phyloP scores from a whole-genome alignment of 768 basidiomycete genomes.

The Collybia sp. region DNA sequence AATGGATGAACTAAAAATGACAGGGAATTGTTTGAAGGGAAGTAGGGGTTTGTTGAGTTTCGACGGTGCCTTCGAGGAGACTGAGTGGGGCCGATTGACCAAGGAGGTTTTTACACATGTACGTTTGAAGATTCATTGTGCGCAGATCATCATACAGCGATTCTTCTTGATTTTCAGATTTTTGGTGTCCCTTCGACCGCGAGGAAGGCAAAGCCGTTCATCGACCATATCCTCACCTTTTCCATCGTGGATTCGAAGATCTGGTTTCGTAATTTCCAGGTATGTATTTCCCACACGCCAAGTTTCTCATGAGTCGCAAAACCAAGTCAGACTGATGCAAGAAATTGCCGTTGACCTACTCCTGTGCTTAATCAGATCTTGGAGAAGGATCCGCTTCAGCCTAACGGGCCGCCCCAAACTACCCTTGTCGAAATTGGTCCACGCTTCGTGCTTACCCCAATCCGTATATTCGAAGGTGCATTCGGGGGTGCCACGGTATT shows the following conservation, averaged over 20 bases:
- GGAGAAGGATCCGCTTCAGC: constrained; percentile 89
- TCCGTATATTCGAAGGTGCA: constrained; percentile 96
- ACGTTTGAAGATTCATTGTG: constrained; percentile 22
- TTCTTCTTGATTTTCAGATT: constrained; percentile 49
- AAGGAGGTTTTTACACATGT: constrained; percentile 96
- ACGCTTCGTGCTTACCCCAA: constrained; percentile 94
- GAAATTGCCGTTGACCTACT: neutral
- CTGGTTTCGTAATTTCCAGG: constrained; percentile 99
- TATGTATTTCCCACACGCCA: constrained; percentile 24
- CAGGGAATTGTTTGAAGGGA: constrained; percentile 96
- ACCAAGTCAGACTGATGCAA: neutral
- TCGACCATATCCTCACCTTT: constrained; percentile 97
- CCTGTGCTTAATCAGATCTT: constrained; percentile 57
- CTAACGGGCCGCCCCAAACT: constrained; percentile 78
- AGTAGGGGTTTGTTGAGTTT: constrained; percentile 91
- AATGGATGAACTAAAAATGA: constrained; percentile 99
- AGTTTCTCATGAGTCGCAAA: constrained; percentile 1
- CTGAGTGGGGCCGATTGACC: constrained; percentile 78
- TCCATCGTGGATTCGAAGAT: constrained; percentile 94
- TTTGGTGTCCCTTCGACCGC: constrained; percentile 94
- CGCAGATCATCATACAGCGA: neutral
- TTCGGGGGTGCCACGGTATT: constrained; percentile 94
- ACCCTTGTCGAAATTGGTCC: constrained; percentile 97
- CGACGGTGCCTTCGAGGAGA: constrained; percentile 85
- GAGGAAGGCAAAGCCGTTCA: constrained; percentile 90